A percentile compares a stretch with the other conserved stretches of the same genome.
phyloP scores from a whole-genome alignment of 495 filamentous ascomycete species.

The Neurospora sp. region DNA sequence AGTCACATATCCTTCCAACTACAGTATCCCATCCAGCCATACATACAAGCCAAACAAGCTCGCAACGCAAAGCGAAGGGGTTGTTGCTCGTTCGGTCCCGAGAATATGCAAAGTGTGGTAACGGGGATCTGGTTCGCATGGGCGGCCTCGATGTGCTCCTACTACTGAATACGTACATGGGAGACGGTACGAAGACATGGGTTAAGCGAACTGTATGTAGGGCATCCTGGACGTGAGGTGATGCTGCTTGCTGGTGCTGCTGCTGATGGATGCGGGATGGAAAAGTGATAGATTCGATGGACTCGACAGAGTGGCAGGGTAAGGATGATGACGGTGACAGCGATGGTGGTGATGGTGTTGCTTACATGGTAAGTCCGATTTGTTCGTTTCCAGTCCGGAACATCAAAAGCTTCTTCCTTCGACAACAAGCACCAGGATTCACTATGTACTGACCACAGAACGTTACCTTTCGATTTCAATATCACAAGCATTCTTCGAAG shows the following conservation, averaged over 20 bases:
- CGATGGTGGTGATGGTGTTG: no score
- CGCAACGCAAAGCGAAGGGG: neutral
- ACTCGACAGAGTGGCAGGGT: no score
- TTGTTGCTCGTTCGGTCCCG: neutral
- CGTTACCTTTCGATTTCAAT: no score
- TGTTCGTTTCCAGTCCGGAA: no score
- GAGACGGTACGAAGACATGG: neutral
- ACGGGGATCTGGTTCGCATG: neutral
- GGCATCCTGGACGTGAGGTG: neutral
- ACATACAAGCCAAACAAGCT: neutral
- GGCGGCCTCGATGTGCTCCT: neutral
- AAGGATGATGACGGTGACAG: no score
- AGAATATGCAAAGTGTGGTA: neutral
- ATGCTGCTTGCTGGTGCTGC: neutral
- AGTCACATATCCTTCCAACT: neutral
- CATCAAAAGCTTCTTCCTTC: no score
- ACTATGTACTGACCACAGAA: no score
- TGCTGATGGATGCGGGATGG: neutral
- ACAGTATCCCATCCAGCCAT: neutral
- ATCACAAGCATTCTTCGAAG: no score
- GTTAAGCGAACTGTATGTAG: neutral
- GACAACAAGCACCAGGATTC: no score
- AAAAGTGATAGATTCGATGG: neutral
- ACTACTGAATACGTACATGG: neutral
- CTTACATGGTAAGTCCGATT: no score